Percentiles rank a stretch among this genome's conserved stretches.
phyloP scores from a whole-genome alignment of 495 filamentous ascomycete genomes.

The Trichoderma asperelloides region DNA sequence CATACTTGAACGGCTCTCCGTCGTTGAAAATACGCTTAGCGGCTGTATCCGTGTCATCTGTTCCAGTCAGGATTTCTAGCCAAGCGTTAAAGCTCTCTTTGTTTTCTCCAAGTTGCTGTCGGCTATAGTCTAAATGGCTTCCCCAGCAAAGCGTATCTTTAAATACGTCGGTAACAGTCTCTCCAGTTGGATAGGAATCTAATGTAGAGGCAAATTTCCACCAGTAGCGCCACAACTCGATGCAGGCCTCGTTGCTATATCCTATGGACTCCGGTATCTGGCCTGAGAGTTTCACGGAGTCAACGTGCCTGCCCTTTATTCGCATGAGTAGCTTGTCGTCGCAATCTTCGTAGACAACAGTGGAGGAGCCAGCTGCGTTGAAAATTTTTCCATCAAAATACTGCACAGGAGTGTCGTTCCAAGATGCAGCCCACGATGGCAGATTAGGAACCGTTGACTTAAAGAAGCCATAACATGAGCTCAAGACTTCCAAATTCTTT shows the following conservation, averaged over 20 bases:
- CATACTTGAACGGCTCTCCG: not conserved
- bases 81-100: not conserved
- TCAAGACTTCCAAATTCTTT: not conserved
- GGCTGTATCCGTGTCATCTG: not conserved
- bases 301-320: not conserved
- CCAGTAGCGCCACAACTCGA: not conserved
- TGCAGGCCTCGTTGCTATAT: not conserved
- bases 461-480: not conserved
- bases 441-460: not conserved
- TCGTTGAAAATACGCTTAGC: not conserved
- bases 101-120: not conserved
- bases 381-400: not conserved
- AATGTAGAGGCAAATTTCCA: not conserved
- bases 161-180: not conserved
- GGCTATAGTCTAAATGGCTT: not conserved
- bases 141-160: not conserved
- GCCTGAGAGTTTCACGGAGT: not conserved
- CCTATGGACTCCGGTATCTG: not conserved
- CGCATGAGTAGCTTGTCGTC: not conserved
- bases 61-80: not conserved
- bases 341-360: not conserved
- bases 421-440: not conserved
- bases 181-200: not conserved
- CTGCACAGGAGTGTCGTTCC: not conserved
- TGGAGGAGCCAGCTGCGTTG: not conserved